phyloP scores from a whole-genome alignment of 345 rosid genomes.

The Lumnitzera racemosa region DNA sequence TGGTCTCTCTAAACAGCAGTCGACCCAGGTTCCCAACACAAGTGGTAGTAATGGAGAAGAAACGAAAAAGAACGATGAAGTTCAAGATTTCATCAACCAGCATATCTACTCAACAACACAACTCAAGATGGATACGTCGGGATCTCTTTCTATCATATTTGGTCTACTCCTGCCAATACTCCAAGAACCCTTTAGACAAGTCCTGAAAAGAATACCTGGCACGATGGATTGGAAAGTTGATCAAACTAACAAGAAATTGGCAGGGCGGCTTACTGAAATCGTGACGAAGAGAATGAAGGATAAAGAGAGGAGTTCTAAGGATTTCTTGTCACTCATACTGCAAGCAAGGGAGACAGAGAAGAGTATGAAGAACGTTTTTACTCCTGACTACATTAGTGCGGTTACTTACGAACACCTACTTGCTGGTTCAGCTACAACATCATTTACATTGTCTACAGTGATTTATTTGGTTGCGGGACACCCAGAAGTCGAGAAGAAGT shows the following conservation, averaged over 20 bases:
- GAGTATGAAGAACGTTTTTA: constrained; percentile 37
- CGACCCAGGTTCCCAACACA: constrained; percentile 10
- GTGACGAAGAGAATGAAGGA: constrained; percentile 59
- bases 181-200: constrained; percentile 81
- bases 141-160: constrained; percentile 64
- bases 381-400: constrained; percentile 70
- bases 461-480: constrained; percentile 69
- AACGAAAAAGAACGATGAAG: constrained; percentile 26
- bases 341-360: constrained; percentile 59
- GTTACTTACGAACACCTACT: constrained; percentile 90
- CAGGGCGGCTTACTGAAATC: constrained; percentile 60
- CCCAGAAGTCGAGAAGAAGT: constrained; percentile 57
- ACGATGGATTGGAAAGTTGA: constrained; percentile 84
- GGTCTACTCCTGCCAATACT: constrained; percentile 70
- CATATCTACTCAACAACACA: constrained; percentile 90
- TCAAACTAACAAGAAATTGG: constrained; percentile 43
- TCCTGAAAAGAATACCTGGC: constrained; percentile 75
- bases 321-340: constrained; percentile 65
- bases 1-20: constrained; percentile 46
- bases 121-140: constrained; percentile 88
- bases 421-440: constrained; percentile 85
- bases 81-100: constrained; percentile 60
- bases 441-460: constrained; percentile 69
- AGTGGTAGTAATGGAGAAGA: constrained; percentile 2
- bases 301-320: constrained; percentile 42